A percentile compares a stretch with the other conserved stretches of the same genome.
phyloP scores from a whole-genome alignment of 2,329 filamentous ascomycete genomes.

The Phyllosticta capitalensis region DNA sequence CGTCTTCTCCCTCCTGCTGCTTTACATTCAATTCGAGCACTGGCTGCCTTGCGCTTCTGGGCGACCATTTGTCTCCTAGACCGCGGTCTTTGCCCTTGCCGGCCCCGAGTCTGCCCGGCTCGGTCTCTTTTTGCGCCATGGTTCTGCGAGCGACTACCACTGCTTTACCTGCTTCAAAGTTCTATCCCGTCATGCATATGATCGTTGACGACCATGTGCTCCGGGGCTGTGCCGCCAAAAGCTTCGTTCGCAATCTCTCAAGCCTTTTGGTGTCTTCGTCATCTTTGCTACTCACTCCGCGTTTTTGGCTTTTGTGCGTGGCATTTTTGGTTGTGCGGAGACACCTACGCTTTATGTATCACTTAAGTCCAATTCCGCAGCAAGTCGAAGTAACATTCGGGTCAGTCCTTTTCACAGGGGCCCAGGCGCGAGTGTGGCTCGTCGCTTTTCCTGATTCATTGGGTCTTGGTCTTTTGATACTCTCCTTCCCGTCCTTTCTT shows the following conservation, averaged over 20 bases:
- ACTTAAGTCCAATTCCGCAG: background rate
- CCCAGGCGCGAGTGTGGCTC: background rate
- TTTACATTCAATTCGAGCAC: background rate
- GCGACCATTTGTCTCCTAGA: background rate
- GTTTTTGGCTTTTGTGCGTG: background rate
- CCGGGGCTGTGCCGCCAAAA: background rate
- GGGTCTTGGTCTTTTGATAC: background rate
- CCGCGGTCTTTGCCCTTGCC: background rate
- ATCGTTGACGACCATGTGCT: background rate
- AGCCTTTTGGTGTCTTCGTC: background rate
- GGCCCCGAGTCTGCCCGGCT: background rate
- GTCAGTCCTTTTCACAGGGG: background rate
- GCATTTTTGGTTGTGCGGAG: background rate
- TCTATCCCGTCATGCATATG: background rate
- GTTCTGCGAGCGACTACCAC: background rate
- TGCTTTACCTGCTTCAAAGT: background rate
- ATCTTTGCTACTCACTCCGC: background rate
- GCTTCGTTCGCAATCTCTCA: background rate
- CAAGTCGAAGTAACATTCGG: background rate
- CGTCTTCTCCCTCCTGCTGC: background rate
- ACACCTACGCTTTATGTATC: background rate
- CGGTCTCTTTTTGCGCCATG: background rate
- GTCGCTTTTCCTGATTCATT: background rate
- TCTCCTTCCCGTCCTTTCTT: background rate
- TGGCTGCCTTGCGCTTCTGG: background rate